These are phyloP conservation scores for Aspergillus puulaauensis DNA, from an alignment of 2,329 filamentous ascomycete species.

Conservation along the genomic window DNA sequence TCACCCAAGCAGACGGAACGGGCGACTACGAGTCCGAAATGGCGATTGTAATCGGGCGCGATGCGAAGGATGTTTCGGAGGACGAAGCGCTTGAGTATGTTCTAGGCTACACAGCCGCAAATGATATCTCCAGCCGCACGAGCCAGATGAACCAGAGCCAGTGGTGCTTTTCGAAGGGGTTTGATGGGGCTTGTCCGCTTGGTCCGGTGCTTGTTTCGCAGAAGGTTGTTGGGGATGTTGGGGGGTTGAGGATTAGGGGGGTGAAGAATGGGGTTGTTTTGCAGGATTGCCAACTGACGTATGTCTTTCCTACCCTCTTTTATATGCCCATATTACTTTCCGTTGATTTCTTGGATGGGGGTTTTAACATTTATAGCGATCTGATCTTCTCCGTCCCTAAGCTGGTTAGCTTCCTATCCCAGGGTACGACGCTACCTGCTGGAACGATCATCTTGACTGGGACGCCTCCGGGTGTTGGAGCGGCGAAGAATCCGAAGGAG, in stretches of 20 bases:
- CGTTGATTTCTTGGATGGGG: not conserved
- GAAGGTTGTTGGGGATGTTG: slow-evolving; percentile 19
- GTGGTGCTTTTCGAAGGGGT: slow-evolving; percentile 61
- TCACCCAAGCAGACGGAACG: slow-evolving; percentile 53
- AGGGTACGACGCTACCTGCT: slow-evolving; percentile 43
- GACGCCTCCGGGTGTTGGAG: slow-evolving; percentile 44
- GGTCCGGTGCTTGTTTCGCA: slow-evolving; percentile 27
- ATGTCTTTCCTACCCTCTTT: slow-evolving; percentile 14
- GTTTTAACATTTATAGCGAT: slow-evolving; percentile 38
- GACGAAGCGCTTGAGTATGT: slow-evolving; percentile 59
- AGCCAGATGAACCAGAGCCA: slow-evolving; percentile 56
- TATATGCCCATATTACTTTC: not conserved
- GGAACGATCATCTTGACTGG: slow-evolving; percentile 47
- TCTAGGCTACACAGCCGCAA: slow-evolving; percentile 63
- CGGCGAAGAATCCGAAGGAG: slow-evolving; percentile 41
- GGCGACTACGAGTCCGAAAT: slow-evolving; percentile 63
- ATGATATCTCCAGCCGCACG: slow-evolving; percentile 62
- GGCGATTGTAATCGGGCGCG: slow-evolving; percentile 55
- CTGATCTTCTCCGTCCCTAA: slow-evolving; percentile 55
- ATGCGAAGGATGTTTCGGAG: slow-evolving; percentile 56
- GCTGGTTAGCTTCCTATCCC: slow-evolving; percentile 40
- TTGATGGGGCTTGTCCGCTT: slow-evolving; percentile 57
- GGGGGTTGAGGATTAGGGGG: slow-evolving; percentile 35
- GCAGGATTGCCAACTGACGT: slow-evolving; percentile 50
- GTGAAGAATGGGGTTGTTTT: slow-evolving; percentile 53